Base-by-base conservation (phyloP, 73 alveolate species). In the Symbiodinium natans region DNA sequence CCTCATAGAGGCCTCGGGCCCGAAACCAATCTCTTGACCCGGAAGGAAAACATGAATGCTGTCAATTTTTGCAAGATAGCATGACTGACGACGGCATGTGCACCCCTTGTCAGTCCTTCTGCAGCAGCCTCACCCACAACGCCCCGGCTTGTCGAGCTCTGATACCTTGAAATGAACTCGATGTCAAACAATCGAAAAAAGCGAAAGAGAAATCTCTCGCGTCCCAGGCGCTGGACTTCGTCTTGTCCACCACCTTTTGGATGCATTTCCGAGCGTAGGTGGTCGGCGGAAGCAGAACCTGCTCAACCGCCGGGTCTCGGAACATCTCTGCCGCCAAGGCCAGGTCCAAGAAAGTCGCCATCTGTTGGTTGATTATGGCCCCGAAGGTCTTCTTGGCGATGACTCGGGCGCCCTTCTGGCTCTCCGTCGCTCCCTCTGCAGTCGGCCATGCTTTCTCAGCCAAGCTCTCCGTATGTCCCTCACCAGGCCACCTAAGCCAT, bases 101-200 rank as follows among this genome's bases (percentile, higher is more conserved):
- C 56, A 43, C 5, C 46, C 90, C 90, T 82, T 82, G 41, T 34
- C 85, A 8, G 85, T 74, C 85, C 85, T 74, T 13, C 85, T 74
- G 41, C 42, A 74, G 85, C 42, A 19, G 85, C 85, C 90, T 82
- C 90, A 82, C 90, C 90, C 90, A 40, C 90, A 82, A 52, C n/a
- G 90, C 68, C 41, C 68, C 87, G 40, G 87, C 87, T 80, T 34
- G 87, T 80, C 11, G 87, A 33, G 38, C 36, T 33, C 59, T 31
- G 52, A 31, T 80, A 56, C 87, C 87, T 80, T 80, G 87, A 33
- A 56, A 38, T 80, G 54, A 80, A 80, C 87, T n/a, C n/a, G n/a
- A n/a, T n/a, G n/a, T n/a, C n/a, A n/a, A n/a, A n/a, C n/a, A n/a
- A n/a, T n/a, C n/a, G n/a, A n/a, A n/a, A n/a, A n/a, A n/a, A n/a